Conservation (phyloP, 139 green algal genomes). For the Micractinium sp. region DNA sequence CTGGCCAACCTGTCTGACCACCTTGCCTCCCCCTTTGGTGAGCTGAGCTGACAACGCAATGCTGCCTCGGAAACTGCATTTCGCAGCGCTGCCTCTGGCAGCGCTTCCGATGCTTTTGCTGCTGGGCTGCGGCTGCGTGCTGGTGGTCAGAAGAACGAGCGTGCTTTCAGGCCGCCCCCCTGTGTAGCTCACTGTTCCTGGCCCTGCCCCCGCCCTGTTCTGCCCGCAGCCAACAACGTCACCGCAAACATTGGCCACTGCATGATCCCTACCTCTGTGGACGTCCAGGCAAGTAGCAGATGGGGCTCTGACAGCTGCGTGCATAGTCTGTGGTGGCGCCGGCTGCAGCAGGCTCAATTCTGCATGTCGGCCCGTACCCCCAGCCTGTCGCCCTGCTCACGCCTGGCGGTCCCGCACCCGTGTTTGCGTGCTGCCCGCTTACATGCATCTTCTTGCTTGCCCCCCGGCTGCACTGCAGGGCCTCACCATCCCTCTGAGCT, state of each 20-base stretch:
- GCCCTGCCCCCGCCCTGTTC: not conserved
- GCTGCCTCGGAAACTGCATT: not conserved
- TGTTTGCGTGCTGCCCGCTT: not conserved
- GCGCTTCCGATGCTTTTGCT: not conserved
- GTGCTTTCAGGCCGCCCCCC: not conserved
- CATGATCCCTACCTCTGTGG: slow-evolving; percentile 63
- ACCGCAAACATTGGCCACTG: slow-evolving; percentile 80
- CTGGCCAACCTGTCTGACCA: slow-evolving; percentile 61
- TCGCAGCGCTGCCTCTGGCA: not conserved
- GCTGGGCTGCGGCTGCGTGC: not conserved
- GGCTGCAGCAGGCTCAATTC: not conserved
- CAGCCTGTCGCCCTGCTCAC: not conserved
- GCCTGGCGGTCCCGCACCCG: not conserved
- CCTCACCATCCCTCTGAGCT: slow-evolving; percentile 74
- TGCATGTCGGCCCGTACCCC: not conserved
- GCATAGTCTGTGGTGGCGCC: too few species aligned
- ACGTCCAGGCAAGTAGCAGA: slow-evolving; percentile 44
- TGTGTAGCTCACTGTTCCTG: not conserved
- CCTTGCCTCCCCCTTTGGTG: slow-evolving; percentile 64
- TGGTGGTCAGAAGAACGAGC: not conserved
- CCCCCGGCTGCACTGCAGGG: slow-evolving; percentile 52
- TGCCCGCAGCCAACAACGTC: slow-evolving; percentile 58
- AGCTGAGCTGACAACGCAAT: slow-evolving; percentile 61
- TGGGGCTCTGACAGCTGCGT: not conserved
- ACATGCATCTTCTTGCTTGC: not conserved